phyloP scores from a whole-genome alignment of 2,329 filamentous ascomycete species.

The Lasiodiplodia gonubiensis region DNA sequence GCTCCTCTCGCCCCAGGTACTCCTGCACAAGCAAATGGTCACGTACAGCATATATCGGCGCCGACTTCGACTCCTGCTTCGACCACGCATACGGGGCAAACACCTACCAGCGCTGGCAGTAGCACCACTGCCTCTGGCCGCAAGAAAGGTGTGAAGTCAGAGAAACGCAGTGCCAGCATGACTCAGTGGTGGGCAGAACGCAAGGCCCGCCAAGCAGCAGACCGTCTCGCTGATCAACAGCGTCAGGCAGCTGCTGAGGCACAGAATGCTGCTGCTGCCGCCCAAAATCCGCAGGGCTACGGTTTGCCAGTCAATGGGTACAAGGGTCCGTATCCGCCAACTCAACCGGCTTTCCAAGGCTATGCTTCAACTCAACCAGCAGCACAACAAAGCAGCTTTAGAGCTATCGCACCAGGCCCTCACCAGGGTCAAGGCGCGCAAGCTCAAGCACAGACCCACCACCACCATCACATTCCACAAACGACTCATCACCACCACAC shows the following conservation, averaged over 20 bases:
- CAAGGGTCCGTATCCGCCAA: slow-evolving; percentile 20
- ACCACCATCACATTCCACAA: slow-evolving; percentile 26
- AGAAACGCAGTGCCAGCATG: slow-evolving; percentile 53
- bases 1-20: slow-evolving; percentile 33
- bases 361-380: slow-evolving; percentile 4
- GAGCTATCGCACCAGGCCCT: slow-evolving; percentile 25
- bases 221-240: slow-evolving; percentile 36
- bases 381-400: slow-evolving; percentile 11
- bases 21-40: slow-evolving; percentile 37
- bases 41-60: slow-evolving; percentile 40
- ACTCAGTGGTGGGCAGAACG: slow-evolving; percentile 55
- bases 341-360: slow-evolving; percentile 12
- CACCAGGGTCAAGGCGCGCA: slow-evolving; percentile 4
- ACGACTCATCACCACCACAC: slow-evolving; percentile 15
- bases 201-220: slow-evolving; percentile 43
- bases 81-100: slow-evolving; percentile 27
- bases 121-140: slow-evolving; percentile 3
- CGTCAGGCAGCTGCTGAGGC: slow-evolving; percentile 21
- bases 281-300: slow-evolving; percentile 7
- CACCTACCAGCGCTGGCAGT: slow-evolving; percentile 35
- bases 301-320: slow-evolving; percentile 17
- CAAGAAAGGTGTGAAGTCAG: slow-evolving; percentile 46
- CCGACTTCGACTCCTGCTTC: slow-evolving; percentile 35
- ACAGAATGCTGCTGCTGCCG: slow-evolving; percentile 6
- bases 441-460: slow-evolving; percentile 18